Conservation (phyloP, 1,139 yeast genomes). For the Yamadazyma atlantica region DNA sequence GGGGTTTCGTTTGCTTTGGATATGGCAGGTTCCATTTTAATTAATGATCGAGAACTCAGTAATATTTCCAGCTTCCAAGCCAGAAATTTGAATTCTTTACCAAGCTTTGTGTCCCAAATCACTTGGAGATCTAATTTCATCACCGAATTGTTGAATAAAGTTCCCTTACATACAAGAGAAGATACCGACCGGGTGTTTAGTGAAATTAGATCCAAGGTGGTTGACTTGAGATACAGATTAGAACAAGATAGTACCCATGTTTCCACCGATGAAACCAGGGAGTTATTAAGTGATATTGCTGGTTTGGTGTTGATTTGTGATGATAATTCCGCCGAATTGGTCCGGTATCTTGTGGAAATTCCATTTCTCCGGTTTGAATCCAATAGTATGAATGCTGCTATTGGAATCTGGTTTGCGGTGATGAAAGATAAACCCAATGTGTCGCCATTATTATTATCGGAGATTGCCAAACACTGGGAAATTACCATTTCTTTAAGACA, state of each 20-base stretch:
- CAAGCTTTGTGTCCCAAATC: conserved; percentile 76
- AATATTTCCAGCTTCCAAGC: conserved; percentile 27
- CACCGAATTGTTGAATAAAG: conserved; percentile 37
- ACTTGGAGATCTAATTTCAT: conserved; percentile 65
- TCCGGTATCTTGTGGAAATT: conserved; percentile 60
- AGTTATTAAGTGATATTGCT: conserved; percentile 48
- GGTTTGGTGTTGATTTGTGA: conserved; percentile 50
- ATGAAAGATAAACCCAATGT: conserved; percentile 64
- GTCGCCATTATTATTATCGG: conserved; percentile 64
- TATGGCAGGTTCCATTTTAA: conserved; percentile 72
- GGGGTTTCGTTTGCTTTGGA: conserved; percentile 91
- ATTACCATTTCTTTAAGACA: conserved; percentile 53
- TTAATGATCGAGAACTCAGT: conserved; percentile 60
- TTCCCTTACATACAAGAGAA: conserved; percentile 31
- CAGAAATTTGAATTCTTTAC: conserved; percentile 54
- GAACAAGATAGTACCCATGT: conserved; percentile 15
- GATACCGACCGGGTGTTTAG: conserved; percentile 31
- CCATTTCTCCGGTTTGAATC: conserved; percentile 72
- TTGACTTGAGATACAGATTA: conserved; percentile 14
- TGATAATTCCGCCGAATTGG: conserved; percentile 48
- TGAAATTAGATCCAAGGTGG: conserved; percentile 17
- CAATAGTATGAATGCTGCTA: conserved; percentile 62
- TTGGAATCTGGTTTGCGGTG: conserved; percentile 77
- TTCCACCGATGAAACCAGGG: conserved; percentile 33
- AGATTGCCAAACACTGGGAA: conserved; percentile 70